Base-by-base conservation (phyloP, 495 filamentous ascomycete genomes). In the Aspergillus saccharolyticus region DNA sequence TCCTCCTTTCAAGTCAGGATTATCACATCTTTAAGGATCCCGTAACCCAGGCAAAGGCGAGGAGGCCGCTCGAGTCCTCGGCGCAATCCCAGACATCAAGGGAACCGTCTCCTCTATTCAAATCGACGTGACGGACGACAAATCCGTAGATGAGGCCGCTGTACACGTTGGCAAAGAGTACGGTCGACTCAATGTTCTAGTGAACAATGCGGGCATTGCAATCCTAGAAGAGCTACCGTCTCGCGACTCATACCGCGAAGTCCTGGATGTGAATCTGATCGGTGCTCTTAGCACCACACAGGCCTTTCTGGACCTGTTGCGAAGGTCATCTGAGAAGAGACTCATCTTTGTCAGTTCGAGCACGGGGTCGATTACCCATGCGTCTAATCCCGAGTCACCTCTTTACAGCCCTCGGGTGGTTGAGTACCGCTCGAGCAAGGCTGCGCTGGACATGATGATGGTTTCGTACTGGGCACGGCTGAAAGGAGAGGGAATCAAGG, bases 361-460 rank as follows among this genome's bases (percentile, higher is more conserved):
- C 16, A 54, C 74, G 25, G 71, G 70, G 2, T 79, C 76, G 1
- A 28, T 75, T 42, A 54, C 39, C 9, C 57, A 69, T 16, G 66
- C 72, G 15, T 19, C 66, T 0, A 70, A 78, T 42, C 57, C 63
- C 9, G 44, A 46, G 15, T 59, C 60, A 18, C 44, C 54, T 2
- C 59, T 53, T 44, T 70, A 70, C 44, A 44, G 58, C 14, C 28
- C 54, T 2, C 18, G 61, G 0, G 64, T 42, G 25, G 63, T 66
- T 20, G 60, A 65, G 25, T 77, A 78, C 50, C 65, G 74, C 2
- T 61, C 64, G 30, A 76, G 72, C 57, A 78, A 78, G 62, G 72
- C 74, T 17, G 76, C 76, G 15, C 9, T 78, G 51, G 73, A 76
- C 46, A 76, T 76, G 75, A 45, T 72, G 46, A 68, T 61, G 52